Conservation (phyloP, 257 asterid species). For the Ilex asprella region DNA sequence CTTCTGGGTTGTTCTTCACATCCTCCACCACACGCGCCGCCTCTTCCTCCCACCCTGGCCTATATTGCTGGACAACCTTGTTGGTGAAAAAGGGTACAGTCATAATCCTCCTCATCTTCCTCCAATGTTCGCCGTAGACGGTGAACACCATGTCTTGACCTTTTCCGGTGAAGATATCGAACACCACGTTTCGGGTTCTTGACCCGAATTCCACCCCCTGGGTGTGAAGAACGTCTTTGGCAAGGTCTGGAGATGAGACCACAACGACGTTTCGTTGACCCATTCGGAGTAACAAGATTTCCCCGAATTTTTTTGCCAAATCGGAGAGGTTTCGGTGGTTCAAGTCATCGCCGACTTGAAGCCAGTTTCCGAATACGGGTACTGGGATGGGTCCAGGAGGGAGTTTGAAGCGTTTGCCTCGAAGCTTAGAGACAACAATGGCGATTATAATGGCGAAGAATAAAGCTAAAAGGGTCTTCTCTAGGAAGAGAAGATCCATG, state of each 20-base stretch:
- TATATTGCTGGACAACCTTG: background rate
- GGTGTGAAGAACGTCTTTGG: background rate
- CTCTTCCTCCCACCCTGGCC: background rate
- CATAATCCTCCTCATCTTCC: constrained; percentile 5
- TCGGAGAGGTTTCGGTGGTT: background rate
- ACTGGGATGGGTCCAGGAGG: constrained; percentile 1
- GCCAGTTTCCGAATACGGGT: constrained; percentile 3
- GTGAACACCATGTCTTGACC: constrained; percentile 5
- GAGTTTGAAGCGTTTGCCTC: background rate
- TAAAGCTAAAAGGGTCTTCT: background rate
- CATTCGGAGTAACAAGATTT: background rate
- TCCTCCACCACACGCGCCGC: background rate
- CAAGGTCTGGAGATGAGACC: background rate
- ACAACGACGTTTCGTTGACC: background rate
- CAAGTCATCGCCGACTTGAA: constrained; percentile 3
- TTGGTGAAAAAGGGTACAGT: constrained; percentile 1
- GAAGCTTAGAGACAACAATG: background rate
- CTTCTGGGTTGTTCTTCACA: background rate
- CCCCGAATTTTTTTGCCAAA: background rate
- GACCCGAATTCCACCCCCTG: constrained; percentile 1
- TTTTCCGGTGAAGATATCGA: constrained; percentile 1
- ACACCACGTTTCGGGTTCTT: background rate
- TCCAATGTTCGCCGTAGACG: constrained; percentile 3
- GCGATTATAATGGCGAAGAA: background rate
- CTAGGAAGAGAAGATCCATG: constrained; percentile 6